A percentile compares a stretch with the other conserved stretches of the same genome.
phyloP scores from a whole-genome alignment of 768 basidiomycete species.

The Phlebiopsis gigantea region DNA sequence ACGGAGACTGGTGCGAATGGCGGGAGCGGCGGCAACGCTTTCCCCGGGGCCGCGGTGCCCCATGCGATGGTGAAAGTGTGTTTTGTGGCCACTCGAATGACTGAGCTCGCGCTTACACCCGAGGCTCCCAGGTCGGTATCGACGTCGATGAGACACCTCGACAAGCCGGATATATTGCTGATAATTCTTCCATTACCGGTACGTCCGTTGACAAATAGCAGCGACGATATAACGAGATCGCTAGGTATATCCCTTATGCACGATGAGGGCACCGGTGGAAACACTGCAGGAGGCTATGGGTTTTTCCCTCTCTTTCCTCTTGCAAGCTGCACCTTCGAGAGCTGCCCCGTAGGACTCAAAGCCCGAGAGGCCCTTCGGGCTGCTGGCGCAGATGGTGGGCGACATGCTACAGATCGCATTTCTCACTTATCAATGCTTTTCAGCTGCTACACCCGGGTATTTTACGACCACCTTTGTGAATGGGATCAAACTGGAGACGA shows the following conservation, averaged over 20 bases:
- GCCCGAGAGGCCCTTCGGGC: constrained; percentile 38
- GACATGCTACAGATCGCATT: background rate
- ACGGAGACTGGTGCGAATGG: constrained; percentile 42
- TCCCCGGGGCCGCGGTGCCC: constrained; percentile 45
- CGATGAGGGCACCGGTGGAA: constrained; percentile 51
- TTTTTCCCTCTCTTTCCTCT: constrained; percentile 47
- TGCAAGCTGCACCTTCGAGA: constrained; percentile 33
- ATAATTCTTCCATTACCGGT: constrained; percentile 30
- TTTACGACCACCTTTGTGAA: constrained; percentile 44
- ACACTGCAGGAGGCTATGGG: constrained; percentile 45
- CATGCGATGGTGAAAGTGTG: constrained; percentile 49
- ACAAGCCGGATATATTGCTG: constrained; percentile 46
- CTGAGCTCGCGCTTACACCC: background rate
- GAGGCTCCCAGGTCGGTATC: constrained; percentile 40
- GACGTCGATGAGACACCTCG: constrained; percentile 44
- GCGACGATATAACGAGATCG: constrained; percentile 16
- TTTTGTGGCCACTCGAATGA: background rate
- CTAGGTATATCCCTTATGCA: constrained; percentile 48
- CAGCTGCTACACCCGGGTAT: constrained; percentile 43
- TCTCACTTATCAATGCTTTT: background rate
- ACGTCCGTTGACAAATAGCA: background rate
- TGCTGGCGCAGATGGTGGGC: constrained; percentile 38
- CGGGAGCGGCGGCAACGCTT: constrained; percentile 43
- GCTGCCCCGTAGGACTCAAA: constrained; percentile 37
- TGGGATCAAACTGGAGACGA: constrained; percentile 31